Conservation (phyloP, 441 rosid species). For the Syzygium malaccense region DNA sequence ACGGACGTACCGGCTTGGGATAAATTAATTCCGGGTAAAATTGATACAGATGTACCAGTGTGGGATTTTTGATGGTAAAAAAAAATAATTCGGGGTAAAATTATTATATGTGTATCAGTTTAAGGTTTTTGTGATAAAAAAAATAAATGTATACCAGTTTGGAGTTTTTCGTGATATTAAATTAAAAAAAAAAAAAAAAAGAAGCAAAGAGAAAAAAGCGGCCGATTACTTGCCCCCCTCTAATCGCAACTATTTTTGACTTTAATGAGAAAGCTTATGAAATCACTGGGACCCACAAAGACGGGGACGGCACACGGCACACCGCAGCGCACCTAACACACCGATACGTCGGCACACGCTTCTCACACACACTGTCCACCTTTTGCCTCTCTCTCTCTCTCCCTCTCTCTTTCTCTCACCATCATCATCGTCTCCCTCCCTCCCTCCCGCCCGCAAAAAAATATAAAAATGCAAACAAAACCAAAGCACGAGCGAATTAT, state of each 20-base stretch:
- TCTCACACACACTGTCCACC: neutral
- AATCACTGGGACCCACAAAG: no score
- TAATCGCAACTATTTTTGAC: neutral
- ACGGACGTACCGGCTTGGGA: accelerated
- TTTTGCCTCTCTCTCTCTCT: no score
- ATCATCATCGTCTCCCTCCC: no score
- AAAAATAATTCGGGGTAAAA: no score
- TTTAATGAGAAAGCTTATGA: neutral
- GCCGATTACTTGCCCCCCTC: neutral
- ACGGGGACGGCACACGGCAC: neutral
- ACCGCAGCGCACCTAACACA: neutral
- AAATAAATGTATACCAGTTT: no score
- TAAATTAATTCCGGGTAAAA: no score
- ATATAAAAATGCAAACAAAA: neutral
- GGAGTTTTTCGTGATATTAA: accelerated
- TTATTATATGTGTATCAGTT: no score
- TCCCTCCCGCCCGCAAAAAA: no score
- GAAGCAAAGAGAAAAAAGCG: neutral
- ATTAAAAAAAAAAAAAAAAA: neutral
- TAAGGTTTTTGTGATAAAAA: no score
- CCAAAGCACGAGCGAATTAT: no score
- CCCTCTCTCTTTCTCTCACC: no score
- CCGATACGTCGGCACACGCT: neutral
- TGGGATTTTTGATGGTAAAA: no score
- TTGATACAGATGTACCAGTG: accelerated